Base-by-base conservation (phyloP, 441 rosid genomes). In the Metrosideros polymorpha region DNA sequence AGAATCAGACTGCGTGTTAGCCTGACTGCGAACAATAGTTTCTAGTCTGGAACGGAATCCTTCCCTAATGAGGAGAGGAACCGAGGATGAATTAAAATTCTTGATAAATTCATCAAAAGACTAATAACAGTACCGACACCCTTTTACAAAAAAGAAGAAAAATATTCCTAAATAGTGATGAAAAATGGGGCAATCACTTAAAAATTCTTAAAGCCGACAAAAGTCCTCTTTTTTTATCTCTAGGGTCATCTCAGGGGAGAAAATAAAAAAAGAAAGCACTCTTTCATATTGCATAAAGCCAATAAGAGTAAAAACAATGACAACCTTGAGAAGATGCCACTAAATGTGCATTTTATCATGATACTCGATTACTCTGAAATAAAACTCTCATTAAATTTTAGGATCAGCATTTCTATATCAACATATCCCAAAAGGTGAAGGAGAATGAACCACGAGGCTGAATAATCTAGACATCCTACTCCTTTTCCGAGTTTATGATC, bases 11-110 rank as follows among this genome's bases (percentile, higher is more conserved):
- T 89, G 91, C 88, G 90, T 89, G 88, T 88, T 92, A 84, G 91
- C 95, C 89, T 94, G 98, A 87, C 93, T 92, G 86, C 92, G 92
- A 50, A 94, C 96, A 86, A 94, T 93, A 89, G 76, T 93, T 90
- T 95, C 99, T 85, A 94, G 91, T 90, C 95, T 93, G 87, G 93
- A 92, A 86, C 93, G 98, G 87, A 98, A 96, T 75, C 98, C 99
- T 88, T 95, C 98, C 94, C 99, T 98, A 89, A 87, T 75, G 45
- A 84, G 88, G 84, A 88, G 88, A 89, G 59, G 51, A 86, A 75
- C 84, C 55, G 35, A 82, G 17, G 43, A 29, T 39, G 24, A 17
- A 83, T 32, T 22, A 9, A 43, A 32, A 82, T 56, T 35, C 54
- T 54, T 8, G 55, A 47, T 24, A 14, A 43, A 22, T 42, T 51